Percentiles rank a stretch among this genome's conserved stretches.
Conservation (phyloP, 1,139 yeast genomes). For the Protomyces arabidopsidicola region DNA sequence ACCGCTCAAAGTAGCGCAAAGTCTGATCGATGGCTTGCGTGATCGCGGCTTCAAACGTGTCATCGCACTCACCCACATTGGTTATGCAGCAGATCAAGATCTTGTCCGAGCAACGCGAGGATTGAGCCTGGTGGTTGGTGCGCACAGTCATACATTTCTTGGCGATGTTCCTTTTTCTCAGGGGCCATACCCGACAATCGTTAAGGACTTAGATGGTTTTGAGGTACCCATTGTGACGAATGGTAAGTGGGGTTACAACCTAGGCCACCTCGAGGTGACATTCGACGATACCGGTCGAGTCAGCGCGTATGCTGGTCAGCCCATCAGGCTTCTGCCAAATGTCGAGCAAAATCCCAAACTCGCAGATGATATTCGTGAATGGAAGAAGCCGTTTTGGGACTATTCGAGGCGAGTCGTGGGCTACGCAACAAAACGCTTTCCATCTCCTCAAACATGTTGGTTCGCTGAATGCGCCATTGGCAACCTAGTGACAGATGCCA, state of each 20-base stretch:
- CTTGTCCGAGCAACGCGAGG: constrained; percentile 17
- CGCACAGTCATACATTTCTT: constrained; percentile 19
- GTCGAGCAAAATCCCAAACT: constrained; percentile 1
- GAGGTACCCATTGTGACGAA: constrained; percentile 23
- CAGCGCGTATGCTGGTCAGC: constrained; percentile 15
- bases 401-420: constrained; percentile 22
- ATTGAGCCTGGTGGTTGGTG: constrained; percentile 21
- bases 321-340: constrained; percentile 2
- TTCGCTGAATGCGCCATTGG: constrained; percentile 25
- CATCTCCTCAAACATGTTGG: constrained; percentile 12
- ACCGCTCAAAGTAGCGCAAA: constrained; percentile 35
- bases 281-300: constrained; percentile 12
- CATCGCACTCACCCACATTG: constrained; percentile 25
- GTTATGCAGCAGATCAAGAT: constrained; percentile 8
- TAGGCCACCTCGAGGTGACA: constrained; percentile 13
- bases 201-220: constrained; percentile 5
- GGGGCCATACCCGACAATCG: constrained; percentile 25
- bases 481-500: constrained; percentile 20
- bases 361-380: not conserved
- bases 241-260: constrained; percentile 22
- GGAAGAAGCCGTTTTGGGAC: constrained; percentile 18
- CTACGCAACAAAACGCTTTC: constrained; percentile 11
- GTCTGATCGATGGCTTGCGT: constrained; percentile 34
- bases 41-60: constrained; percentile 13
- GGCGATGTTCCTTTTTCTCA: constrained; percentile 18